phyloP scores from a whole-genome alignment of 2,329 filamentous ascomycete species.

The Pezicula neosporulosa region DNA sequence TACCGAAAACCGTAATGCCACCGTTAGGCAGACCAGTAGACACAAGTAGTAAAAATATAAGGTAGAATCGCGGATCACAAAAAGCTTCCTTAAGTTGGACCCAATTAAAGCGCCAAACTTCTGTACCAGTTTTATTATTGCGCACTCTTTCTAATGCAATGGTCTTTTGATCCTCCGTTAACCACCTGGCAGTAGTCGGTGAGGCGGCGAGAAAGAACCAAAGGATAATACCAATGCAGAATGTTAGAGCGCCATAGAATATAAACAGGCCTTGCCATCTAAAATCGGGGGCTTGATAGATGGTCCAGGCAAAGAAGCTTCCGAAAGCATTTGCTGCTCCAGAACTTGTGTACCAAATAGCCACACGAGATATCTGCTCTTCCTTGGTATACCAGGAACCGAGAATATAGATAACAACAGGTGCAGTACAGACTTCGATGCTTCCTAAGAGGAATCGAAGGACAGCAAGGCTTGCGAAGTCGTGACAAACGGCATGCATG shows the following conservation, averaged over 20 bases:
- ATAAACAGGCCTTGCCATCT: conserved; percentile 38
- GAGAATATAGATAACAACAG: conserved; percentile 63
- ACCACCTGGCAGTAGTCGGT: neutral
- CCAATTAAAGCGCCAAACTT: conserved; percentile 48
- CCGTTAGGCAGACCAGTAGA: no score
- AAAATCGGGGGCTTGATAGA: no score
- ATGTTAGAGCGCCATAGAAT: conserved; percentile 18
- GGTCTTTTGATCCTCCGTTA: conserved; percentile 35
- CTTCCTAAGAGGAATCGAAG: conserved; percentile 50
- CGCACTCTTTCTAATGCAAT: conserved; percentile 46
- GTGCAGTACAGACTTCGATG: conserved; percentile 61
- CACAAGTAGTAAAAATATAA: no score
- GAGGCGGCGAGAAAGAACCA: neutral
- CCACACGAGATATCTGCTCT: conserved; percentile 57
- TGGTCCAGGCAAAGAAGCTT: conserved; percentile 47
- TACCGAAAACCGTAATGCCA: conserved; percentile 32
- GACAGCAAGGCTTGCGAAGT: conserved; percentile 55
- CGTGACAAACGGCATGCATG: conserved; percentile 56
- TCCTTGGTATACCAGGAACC: conserved; percentile 67
- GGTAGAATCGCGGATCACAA: conserved; percentile 15
- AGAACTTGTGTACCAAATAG: conserved; percentile 65
- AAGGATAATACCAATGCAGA: neutral
- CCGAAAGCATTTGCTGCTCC: conserved; percentile 58
- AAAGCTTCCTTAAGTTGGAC: conserved; percentile 46
- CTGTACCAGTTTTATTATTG: conserved; percentile 26